Percentiles rank a stretch among this genome's conserved stretches.
These are phyloP conservation scores for Aspergillus fijiensis DNA, from an alignment of 2,329 filamentous ascomycete genomes.

Conservation along the genomic window DNA sequence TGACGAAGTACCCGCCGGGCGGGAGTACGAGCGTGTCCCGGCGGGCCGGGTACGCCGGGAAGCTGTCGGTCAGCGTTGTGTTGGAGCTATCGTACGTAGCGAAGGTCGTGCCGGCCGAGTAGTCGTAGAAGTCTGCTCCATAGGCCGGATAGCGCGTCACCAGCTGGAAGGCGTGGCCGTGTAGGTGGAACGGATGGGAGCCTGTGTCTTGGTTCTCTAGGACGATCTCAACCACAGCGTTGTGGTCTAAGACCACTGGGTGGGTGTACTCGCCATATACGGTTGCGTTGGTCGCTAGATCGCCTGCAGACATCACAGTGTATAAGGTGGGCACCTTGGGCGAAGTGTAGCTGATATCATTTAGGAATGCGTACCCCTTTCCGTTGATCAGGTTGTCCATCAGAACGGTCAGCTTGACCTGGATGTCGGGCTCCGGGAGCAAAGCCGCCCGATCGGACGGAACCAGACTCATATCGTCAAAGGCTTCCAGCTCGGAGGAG, in stretches of 20 bases:
- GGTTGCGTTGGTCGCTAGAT: slow-evolving; percentile 53
- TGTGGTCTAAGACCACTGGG: slow-evolving; percentile 41
- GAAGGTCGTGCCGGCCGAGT: slow-evolving; percentile 38
- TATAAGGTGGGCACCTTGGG: slow-evolving; percentile 30
- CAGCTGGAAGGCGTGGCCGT: slow-evolving; percentile 66
- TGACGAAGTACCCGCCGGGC: slow-evolving; percentile 65
- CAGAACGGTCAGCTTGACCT: slow-evolving; percentile 70
- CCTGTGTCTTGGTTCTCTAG: slow-evolving; percentile 46
- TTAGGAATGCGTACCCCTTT: slow-evolving; percentile 37
- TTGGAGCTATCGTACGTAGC: slow-evolving; percentile 27
- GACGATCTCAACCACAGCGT: slow-evolving; percentile 45
- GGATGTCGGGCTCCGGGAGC: slow-evolving; percentile 58
- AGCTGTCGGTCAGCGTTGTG: slow-evolving; percentile 29
- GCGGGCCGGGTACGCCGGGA: slow-evolving; percentile 60
- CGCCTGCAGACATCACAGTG: slow-evolving; percentile 25
- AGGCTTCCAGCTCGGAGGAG: slow-evolving; percentile 57
- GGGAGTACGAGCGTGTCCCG: slow-evolving; percentile 68
- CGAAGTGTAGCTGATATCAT: slow-evolving; percentile 28
- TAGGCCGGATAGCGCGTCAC: slow-evolving; percentile 58
- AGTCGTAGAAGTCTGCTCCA: slow-evolving; percentile 57
- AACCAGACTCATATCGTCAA: slow-evolving; percentile 71
- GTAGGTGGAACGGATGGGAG: slow-evolving; percentile 53
- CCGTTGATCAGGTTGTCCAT: slow-evolving; percentile 50
- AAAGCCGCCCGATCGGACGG: slow-evolving; percentile 66
- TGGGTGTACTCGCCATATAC: slow-evolving; percentile 69